A percentile compares a stretch with the other conserved stretches of the same genome.
phyloP scores from a whole-genome alignment of 2,329 filamentous ascomycete species.

The Plenodomus biglobosus region DNA sequence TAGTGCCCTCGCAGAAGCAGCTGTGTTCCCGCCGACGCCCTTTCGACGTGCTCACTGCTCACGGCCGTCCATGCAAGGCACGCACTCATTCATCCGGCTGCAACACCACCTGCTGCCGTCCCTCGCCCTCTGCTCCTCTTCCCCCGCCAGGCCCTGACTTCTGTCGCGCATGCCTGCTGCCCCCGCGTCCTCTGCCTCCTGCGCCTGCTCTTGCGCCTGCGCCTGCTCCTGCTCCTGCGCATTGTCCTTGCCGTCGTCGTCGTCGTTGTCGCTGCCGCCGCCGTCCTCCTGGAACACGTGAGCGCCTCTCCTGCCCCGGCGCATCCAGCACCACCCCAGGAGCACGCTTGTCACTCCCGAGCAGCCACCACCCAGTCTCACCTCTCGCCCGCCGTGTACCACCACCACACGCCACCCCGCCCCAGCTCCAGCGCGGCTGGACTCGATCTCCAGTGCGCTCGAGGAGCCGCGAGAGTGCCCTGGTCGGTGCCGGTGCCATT shows the following conservation, averaged over 20 bases:
- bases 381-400: slow-evolving; percentile 1
- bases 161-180: neutral
- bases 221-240: neutral
- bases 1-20: neutral
- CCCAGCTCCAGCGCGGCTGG: neutral
- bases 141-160: neutral
- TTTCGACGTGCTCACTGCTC: neutral
- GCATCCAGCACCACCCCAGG: neutral
- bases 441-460: no score
- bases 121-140: neutral
- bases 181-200: no score
- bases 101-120: neutral
- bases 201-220: neutral
- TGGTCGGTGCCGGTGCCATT: neutral
- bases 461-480: no score
- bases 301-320: neutral
- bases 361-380: neutral
- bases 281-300: neutral
- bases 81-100: neutral
- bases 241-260: neutral
- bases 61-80: neutral
- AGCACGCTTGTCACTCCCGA: neutral
- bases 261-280: neutral
- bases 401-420: neutral
- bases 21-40: no score